Conservation (phyloP, 23 red algal species). For the Chondrus crispus region DNA sequence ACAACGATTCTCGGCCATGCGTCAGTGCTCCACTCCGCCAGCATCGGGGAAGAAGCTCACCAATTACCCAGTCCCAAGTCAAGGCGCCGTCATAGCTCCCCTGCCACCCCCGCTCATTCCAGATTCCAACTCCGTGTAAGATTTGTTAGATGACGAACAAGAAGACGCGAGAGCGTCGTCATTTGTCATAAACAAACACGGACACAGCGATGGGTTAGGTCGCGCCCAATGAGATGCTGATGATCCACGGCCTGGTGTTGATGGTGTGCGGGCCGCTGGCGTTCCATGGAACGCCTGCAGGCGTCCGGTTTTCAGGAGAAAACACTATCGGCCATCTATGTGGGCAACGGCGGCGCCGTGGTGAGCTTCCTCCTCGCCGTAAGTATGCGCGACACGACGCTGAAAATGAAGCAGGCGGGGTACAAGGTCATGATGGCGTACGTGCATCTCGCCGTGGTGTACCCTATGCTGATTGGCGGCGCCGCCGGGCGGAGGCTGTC, state of each 20-base stretch:
- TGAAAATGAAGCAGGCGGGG: conserved; percentile 42
- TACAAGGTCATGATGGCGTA: conserved; percentile 58
- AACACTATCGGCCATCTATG: conserved; percentile 34
- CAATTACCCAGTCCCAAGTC: background rate
- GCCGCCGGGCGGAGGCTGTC: conserved; percentile 28
- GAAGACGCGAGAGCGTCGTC: too few species aligned
- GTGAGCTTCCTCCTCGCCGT: conserved; percentile 32
- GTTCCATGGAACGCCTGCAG: too few species aligned
- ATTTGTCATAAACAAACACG: too few species aligned
- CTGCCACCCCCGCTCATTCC: conserved; percentile 83
- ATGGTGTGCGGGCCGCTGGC: conserved; percentile 60
- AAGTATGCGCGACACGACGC: background rate
- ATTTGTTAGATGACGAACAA: conserved; percentile 74
- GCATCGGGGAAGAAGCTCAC: conserved; percentile 13
- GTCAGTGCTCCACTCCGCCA: too few species aligned
- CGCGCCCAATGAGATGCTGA: conserved; percentile 26
- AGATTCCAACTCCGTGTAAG: conserved; percentile 81
- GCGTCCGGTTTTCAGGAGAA: conserved; percentile 13
- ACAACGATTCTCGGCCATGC: background rate
- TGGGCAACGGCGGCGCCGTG: conserved; percentile 50
- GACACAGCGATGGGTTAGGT: background rate
- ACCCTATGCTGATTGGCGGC: conserved; percentile 17
- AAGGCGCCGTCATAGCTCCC: conserved; percentile 56
- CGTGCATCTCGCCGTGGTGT: conserved; percentile 52
- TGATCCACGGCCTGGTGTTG: conserved; percentile 15